Conservation (phyloP, 345 rosid genomes). For the Citropsis articulata region DNA sequence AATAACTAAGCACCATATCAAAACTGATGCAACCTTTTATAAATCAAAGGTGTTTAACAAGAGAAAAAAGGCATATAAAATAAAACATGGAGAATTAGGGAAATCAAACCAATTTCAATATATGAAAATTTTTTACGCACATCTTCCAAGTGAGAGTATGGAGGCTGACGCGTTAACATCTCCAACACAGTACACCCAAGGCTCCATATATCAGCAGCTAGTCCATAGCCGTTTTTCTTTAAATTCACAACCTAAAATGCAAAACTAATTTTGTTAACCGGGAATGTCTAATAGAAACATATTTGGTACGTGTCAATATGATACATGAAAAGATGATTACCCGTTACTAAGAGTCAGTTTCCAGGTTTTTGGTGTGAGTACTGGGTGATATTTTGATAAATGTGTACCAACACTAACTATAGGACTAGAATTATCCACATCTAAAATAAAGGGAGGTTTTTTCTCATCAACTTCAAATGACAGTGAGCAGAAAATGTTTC, state of each 20-base stretch:
- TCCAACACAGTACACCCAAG: constrained; percentile 81
- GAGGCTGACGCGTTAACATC: constrained; percentile 60
- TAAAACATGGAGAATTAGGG: background rate
- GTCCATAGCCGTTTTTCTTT: constrained; percentile 56
- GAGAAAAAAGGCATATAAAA: background rate
- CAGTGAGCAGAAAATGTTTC: too few species aligned
- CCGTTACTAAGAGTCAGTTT: too few species aligned
- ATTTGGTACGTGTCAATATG: background rate
- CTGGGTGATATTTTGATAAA: too few species aligned
- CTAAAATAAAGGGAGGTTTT: too few species aligned
- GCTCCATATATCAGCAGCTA: constrained; percentile 85
- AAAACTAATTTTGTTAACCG: background rate
- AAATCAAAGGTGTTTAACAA: background rate
- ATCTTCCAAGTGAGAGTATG: constrained; percentile 54
- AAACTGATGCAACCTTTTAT: background rate
- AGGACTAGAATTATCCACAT: too few species aligned
- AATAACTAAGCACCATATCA: background rate
- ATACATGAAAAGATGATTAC: background rate
- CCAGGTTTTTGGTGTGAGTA: too few species aligned
- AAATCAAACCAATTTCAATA: background rate
- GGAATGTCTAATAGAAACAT: background rate
- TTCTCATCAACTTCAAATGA: too few species aligned
- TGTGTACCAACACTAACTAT: too few species aligned
- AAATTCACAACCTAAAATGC: constrained; percentile 55
- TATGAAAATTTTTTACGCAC: constrained; percentile 34